A percentile compares a stretch with the other conserved stretches of the same genome.
Evolutionary conservation across 805 yeast genomes (phyloP).

Genomic region (Metschnikowia continentalis): DNA sequence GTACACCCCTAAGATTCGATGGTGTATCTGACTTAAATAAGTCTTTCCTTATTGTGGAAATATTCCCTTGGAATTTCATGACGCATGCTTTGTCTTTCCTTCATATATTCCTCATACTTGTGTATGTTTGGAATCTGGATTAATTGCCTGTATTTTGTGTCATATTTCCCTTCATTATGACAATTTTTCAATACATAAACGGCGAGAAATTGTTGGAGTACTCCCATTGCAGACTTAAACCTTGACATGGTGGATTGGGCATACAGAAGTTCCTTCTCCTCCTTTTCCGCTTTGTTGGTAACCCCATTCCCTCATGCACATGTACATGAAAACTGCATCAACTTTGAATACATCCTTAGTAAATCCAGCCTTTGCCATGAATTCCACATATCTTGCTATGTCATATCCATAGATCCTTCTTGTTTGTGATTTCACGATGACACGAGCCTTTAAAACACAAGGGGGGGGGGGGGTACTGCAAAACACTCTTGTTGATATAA

Average conservation of each 20-base stretch:
- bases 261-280: not conserved
- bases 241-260: not conserved
- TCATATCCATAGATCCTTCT: conserved; percentile 4
- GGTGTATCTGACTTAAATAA: not conserved
- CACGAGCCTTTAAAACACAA: not conserved
- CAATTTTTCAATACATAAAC: not conserved
- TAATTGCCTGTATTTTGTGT: not conserved
- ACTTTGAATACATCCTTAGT: not conserved
- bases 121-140: not conserved
- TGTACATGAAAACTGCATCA: not conserved
- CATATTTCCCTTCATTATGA: not conserved
- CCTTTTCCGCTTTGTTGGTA: not conserved
- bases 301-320: not conserved
- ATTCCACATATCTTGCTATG: not conserved
- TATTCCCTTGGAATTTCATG: not conserved
- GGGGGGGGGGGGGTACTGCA: conserved; percentile 4
- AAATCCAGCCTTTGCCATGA: not conserved
- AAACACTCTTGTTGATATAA: not conserved
- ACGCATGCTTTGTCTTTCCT: not conserved
- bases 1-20: too few relatives aligned
- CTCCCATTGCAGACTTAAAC: not conserved
- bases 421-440: not conserved
- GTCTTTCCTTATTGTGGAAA: not conserved
- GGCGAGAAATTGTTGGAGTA: not conserved
- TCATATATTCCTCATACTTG: not conserved